Evolutionary conservation across 2,329 filamentous ascomycete species (phyloP).

Genomic region (Trichoderma koningii): DNA sequence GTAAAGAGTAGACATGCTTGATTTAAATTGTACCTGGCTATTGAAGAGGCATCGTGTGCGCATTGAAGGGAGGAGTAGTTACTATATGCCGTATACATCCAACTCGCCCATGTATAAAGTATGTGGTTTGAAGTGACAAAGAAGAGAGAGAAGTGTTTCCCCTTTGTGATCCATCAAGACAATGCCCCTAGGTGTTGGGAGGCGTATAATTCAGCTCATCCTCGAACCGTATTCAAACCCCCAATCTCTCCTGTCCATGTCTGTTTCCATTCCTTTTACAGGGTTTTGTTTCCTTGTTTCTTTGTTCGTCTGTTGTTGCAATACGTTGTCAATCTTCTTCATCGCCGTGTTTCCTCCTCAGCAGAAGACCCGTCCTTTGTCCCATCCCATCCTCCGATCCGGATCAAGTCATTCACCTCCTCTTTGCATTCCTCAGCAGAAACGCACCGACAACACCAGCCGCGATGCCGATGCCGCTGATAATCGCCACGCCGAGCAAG

Average conservation of each 20-base stretch:
- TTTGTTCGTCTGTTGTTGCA: not conserved
- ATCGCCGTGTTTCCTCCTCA: too few species aligned
- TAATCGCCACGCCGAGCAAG: slow-evolving; percentile 88
- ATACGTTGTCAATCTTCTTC: not conserved
- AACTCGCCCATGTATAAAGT: not conserved
- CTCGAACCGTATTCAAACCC: not conserved
- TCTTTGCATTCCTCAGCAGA: slow-evolving; percentile 74
- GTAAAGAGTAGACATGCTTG: not conserved
- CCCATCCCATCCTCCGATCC: too few species aligned
- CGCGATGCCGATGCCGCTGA: slow-evolving; percentile 88
- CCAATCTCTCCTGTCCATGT: not conserved
- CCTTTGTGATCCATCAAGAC: not conserved
- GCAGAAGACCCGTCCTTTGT: too few species aligned
- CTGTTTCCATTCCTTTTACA: not conserved
- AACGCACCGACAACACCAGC: slow-evolving; percentile 92
- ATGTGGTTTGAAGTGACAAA: not conserved
- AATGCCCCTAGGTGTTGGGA: not conserved
- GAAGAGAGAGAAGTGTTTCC: not conserved
- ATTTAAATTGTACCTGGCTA: not conserved
- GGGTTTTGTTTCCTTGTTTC: slow-evolving; percentile 2
- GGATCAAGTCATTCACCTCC: slow-evolving; percentile 42
- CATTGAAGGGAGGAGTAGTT: too few species aligned
- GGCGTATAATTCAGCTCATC: not conserved
- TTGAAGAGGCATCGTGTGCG: too few species aligned
- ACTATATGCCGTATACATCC: too few species aligned